Percentiles rank a stretch among this genome's conserved stretches.
Evolutionary conservation across 2,329 filamentous ascomycete genomes (phyloP).

Genomic region (Penicillium sp.): DNA sequence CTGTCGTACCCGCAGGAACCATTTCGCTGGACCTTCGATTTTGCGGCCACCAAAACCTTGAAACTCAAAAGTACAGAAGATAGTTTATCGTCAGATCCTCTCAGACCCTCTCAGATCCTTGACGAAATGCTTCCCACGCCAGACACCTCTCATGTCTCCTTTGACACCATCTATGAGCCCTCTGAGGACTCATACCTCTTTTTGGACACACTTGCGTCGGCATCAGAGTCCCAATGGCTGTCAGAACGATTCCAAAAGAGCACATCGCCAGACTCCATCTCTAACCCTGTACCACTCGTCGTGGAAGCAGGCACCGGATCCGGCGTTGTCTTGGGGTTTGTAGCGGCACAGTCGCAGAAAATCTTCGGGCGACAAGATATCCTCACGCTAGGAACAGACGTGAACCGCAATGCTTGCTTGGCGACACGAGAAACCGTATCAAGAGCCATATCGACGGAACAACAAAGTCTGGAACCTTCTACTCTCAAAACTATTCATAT

Average conservation of each 20-base stretch:
- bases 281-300: slow-evolving; percentile 59
- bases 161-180: slow-evolving; percentile 88
- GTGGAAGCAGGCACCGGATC: slow-evolving; percentile 91
- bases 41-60: too few relatives aligned
- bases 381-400: slow-evolving; percentile 77
- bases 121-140: slow-evolving; percentile 84
- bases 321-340: slow-evolving; percentile 89
- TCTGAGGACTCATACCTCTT: slow-evolving; percentile 95
- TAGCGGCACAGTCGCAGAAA: slow-evolving; percentile 71
- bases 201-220: slow-evolving; percentile 83
- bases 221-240: slow-evolving; percentile 71
- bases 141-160: slow-evolving; percentile 87
- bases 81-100: too few relatives aligned
- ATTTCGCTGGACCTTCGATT: too few relatives aligned
- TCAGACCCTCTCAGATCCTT: too few relatives aligned
- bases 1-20: too few relatives aligned
- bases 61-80: too few relatives aligned
- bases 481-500: slow-evolving; percentile 58
- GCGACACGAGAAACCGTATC: slow-evolving; percentile 73
- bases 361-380: slow-evolving; percentile 76
- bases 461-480: slow-evolving; percentile 16
- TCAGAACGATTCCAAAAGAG: slow-evolving; percentile 60
- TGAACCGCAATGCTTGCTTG: slow-evolving; percentile 80
- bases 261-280: slow-evolving; percentile 15
- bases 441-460: slow-evolving; percentile 49